Evolutionary conservation across 2,329 filamentous ascomycete species (phyloP).

Genomic region (Orbilia quercus): DNA sequence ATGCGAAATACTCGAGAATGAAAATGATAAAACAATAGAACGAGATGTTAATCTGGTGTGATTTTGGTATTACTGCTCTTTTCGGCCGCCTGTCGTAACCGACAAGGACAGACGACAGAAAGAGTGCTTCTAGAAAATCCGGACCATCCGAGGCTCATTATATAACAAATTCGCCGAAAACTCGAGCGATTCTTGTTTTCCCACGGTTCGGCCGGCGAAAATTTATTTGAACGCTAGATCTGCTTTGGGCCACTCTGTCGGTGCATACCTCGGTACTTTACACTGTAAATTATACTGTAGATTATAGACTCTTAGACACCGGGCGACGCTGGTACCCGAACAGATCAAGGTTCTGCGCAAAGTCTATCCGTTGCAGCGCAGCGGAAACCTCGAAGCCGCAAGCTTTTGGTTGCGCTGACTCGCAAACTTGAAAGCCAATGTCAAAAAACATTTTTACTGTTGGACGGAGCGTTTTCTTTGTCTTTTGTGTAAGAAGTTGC

Average conservation of each 20-base stretch:
- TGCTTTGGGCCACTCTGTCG: conserved; percentile 17
- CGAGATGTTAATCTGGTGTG: conserved; percentile 9
- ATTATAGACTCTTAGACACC: conserved; percentile 41
- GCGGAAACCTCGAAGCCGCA: not conserved
- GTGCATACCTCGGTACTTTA: conserved; percentile 32
- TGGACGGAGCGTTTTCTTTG: no score
- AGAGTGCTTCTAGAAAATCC: conserved; percentile 26
- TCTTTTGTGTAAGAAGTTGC: conserved; percentile 39
- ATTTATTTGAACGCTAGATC: conserved; percentile 1
- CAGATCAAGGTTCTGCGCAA: no score
- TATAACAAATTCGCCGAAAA: conserved; percentile 19
- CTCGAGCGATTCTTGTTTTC: conserved; percentile 29
- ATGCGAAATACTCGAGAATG: conserved; percentile 7
- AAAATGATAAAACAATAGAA: conserved; percentile 14
- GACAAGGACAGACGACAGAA: conserved; percentile 53
- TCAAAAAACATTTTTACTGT: not conserved
- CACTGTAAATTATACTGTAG: not conserved
- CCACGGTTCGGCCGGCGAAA: conserved; percentile 20
- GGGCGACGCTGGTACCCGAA: no score
- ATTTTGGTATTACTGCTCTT: conserved; percentile 19
- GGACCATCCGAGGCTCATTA: conserved; percentile 43
- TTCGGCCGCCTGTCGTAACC: conserved; percentile 51
- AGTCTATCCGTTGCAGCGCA: conserved; percentile 10
- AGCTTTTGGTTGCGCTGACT: no score
- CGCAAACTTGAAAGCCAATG: not conserved